Evolutionary conservation across 179 eudicot genomes (phyloP).

Genomic region (Carnegiea gigantea): DNA sequence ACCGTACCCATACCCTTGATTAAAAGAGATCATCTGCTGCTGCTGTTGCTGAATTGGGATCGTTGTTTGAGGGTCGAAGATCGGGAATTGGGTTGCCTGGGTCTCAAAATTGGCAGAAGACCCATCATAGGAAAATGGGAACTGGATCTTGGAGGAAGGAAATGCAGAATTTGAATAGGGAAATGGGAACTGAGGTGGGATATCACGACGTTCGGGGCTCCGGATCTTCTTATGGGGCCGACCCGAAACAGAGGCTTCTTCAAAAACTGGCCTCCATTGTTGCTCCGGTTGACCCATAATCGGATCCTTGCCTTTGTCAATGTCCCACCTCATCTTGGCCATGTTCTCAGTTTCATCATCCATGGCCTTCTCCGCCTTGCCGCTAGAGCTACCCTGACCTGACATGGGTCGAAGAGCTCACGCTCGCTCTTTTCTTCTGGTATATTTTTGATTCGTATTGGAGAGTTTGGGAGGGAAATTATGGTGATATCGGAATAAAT

Average conservation of each 20-base stretch:
- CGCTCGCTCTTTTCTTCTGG: too few relatives aligned
- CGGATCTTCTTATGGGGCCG: slow-evolving; percentile 30
- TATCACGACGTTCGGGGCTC: slow-evolving; percentile 29
- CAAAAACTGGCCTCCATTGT: slow-evolving; percentile 23
- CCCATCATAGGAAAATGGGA: slow-evolving; percentile 37
- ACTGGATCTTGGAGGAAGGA: slow-evolving; percentile 21
- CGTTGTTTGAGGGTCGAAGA: slow-evolving; percentile 8
- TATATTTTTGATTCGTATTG: neutral
- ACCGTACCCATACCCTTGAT: slow-evolving; percentile 27
- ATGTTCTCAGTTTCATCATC: slow-evolving; percentile 5
- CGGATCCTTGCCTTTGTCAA: slow-evolving; percentile 10
- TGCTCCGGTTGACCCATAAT: neutral
- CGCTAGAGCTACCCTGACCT: neutral
- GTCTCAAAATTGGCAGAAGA: slow-evolving; percentile 9
- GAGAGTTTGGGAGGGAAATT: neutral
- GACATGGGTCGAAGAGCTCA: slow-evolving; percentile 16
- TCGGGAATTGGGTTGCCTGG: slow-evolving; percentile 13
- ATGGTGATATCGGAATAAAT: neutral
- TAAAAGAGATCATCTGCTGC: slow-evolving; percentile 37
- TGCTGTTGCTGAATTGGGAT: slow-evolving; percentile 7
- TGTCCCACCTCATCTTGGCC: slow-evolving; percentile 23
- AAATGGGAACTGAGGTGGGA: neutral
- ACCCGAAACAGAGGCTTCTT: slow-evolving; percentile 26
- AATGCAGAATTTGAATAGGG: slow-evolving; percentile 6
- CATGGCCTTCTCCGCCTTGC: slow-evolving; percentile 21